phyloP scores from a whole-genome alignment of 306 rosid genomes.

The Quercus agrifolia region DNA sequence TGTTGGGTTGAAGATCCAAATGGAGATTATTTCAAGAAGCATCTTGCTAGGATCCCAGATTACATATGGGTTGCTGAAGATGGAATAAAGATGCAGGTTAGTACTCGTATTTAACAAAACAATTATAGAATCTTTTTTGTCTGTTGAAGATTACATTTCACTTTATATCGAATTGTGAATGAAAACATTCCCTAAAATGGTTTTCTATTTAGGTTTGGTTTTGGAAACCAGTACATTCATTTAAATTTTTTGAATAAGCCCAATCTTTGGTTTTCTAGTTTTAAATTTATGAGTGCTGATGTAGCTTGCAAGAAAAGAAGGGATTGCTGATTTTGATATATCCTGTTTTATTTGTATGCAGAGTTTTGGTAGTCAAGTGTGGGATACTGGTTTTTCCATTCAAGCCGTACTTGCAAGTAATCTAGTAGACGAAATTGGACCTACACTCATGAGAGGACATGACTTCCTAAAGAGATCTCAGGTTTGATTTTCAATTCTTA shows the following conservation, averaged over 20 bases:
- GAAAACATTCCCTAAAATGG: background rate
- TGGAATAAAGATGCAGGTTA: conserved; percentile 73
- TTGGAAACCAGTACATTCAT: background rate
- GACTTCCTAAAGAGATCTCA: conserved; percentile 67
- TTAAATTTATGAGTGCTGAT: background rate
- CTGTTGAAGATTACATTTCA: background rate
- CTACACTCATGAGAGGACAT: conserved; percentile 49
- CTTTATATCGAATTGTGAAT: background rate
- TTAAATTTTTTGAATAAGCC: background rate
- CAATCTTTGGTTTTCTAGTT: background rate
- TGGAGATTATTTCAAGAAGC: conserved; percentile 65
- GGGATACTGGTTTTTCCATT: conserved; percentile 62
- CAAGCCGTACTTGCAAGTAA: conserved; percentile 64
- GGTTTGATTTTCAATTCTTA: conserved; percentile 16
- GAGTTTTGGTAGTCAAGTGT: conserved; percentile 69
- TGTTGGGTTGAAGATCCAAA: conserved; percentile 83
- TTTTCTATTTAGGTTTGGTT: background rate
- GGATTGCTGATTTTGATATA: background rate
- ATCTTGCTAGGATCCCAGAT: conserved; percentile 69
- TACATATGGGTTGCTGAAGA: conserved; percentile 73
- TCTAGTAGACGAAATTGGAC: conserved; percentile 43
- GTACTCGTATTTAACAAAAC: background rate
- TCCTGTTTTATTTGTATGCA: conserved; percentile 6
- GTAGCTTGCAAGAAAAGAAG: background rate
- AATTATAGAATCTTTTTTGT: background rate